Evolutionary conservation across 1,139 yeast genomes (phyloP).

Genomic region (Meyerozyma guilliermondii): DNA sequence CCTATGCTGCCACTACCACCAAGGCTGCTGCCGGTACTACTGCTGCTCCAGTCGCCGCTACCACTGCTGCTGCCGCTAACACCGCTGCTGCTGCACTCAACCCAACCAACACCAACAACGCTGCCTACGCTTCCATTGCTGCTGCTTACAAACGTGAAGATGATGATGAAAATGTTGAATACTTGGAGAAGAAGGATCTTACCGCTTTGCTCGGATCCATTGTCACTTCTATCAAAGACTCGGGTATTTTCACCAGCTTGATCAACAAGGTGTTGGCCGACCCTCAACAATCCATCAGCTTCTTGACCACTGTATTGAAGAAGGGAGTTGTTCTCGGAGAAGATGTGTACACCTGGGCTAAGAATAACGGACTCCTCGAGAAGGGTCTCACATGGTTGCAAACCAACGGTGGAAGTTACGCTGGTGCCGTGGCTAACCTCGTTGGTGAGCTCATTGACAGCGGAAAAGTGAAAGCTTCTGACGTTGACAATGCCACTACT

Average conservation of each 20-base stretch:
- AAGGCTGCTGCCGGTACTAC: slow-evolving; percentile 16
- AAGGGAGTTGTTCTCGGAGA: slow-evolving; percentile 31
- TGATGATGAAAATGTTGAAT: slow-evolving; percentile 12
- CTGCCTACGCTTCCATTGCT: slow-evolving; percentile 6
- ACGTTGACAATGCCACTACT: slow-evolving; percentile 11
- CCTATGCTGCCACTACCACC: slow-evolving; percentile 15
- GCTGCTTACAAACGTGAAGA: slow-evolving; percentile 20
- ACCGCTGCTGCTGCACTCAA: slow-evolving; percentile 11
- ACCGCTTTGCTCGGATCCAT: slow-evolving; percentile 23
- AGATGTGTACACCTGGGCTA: slow-evolving; percentile 37
- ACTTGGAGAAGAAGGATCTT: slow-evolving; percentile 37
- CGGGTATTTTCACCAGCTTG: slow-evolving; percentile 32
- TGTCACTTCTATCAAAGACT: slow-evolving; percentile 25
- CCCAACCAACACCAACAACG: slow-evolving; percentile 7
- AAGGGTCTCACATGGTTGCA: slow-evolving; percentile 26
- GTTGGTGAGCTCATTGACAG: slow-evolving; percentile 14
- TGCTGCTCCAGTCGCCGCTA: slow-evolving; percentile 10
- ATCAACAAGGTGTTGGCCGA: slow-evolving; percentile 32
- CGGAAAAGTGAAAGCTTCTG: slow-evolving; percentile 10
- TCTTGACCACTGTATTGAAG: slow-evolving; percentile 31
- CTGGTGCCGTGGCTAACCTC: slow-evolving; percentile 24
- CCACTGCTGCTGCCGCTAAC: slow-evolving; percentile 11
- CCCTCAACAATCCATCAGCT: slow-evolving; percentile 31
- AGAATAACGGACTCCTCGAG: slow-evolving; percentile 32
- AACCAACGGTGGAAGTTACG: slow-evolving; percentile 27